phyloP scores from a whole-genome alignment of 1,139 yeast genomes.

The Kluyveromyces marxianus region DNA sequence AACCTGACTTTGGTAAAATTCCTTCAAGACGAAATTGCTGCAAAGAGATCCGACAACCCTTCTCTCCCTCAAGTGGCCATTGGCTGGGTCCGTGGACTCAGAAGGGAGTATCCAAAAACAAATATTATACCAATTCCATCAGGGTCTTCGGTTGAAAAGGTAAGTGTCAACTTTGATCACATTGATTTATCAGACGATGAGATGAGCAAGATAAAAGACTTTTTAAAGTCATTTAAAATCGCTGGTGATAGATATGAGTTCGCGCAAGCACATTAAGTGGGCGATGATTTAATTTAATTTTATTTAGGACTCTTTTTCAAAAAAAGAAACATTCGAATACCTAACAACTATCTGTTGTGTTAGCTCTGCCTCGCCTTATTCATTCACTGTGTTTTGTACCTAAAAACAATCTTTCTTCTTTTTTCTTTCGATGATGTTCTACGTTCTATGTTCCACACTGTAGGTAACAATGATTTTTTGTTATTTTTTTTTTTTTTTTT shows the following conservation, averaged over 20 bases:
- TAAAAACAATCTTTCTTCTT: too few relatives aligned
- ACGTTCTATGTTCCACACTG: too few relatives aligned
- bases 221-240: conserved; percentile 36
- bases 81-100: conserved; percentile 52
- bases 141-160: conserved; percentile 51
- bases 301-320: too few relatives aligned
- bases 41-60: conserved; percentile 37
- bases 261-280: too few relatives aligned
- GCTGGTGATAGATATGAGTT: conserved; percentile 45
- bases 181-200: conserved; percentile 41
- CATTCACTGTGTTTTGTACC: too few relatives aligned
- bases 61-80: conserved; percentile 64
- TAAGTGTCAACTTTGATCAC: conserved; percentile 49
- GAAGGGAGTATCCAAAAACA: conserved; percentile 38
- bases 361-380: too few relatives aligned
- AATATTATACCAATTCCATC: conserved; percentile 74
- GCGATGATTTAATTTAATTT: too few relatives aligned
- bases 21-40: conserved; percentile 39
- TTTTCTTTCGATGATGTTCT: too few relatives aligned
- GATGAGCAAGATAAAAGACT: conserved; percentile 41
- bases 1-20: conserved; percentile 42
- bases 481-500: too few relatives aligned
- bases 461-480: too few relatives aligned
- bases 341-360: too few relatives aligned
- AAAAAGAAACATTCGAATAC: too few relatives aligned